phyloP scores from a whole-genome alignment of 495 filamentous ascomycete species.

The Annulohypoxylon nitens region DNA sequence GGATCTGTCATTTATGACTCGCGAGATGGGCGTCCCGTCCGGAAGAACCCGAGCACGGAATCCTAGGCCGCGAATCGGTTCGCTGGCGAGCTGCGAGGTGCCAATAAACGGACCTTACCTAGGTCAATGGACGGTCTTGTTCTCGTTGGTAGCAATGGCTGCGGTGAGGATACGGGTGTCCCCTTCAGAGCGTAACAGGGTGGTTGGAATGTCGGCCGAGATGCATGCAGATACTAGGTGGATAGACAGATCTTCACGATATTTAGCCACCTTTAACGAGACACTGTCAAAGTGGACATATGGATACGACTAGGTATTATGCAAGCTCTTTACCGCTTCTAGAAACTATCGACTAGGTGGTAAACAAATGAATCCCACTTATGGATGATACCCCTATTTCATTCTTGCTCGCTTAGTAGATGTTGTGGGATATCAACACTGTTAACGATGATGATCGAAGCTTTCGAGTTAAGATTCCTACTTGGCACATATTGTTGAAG shows the following conservation, averaged over 20 bases:
- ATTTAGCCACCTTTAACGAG: not conserved
- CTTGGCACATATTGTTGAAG: not conserved
- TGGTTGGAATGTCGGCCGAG: not conserved
- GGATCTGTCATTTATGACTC: not conserved
- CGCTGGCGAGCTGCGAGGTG: not conserved
- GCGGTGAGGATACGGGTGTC: not conserved
- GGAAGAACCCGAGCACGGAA: slow-evolving; percentile 5
- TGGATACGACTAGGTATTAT: not conserved
- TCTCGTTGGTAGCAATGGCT: not conserved
- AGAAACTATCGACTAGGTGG: not conserved
- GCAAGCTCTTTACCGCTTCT: slow-evolving; percentile 1
- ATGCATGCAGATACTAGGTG: not conserved
- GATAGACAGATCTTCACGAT: not conserved
- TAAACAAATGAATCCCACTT: not conserved
- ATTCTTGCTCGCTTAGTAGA: not conserved
- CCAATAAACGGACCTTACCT: not conserved
- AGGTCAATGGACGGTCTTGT: not conserved
- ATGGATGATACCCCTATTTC: not conserved
- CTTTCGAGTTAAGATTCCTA: not conserved
- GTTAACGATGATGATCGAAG: not conserved
- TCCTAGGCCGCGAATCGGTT: not conserved
- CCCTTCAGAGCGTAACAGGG: not conserved
- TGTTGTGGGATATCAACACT: not conserved
- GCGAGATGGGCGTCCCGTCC: not conserved
- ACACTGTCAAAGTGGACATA: not conserved